Evolutionary conservation across 345 rosid species (phyloP), one percentile per base, ranked within the genome.

Genomic region (Eutrema yunnanense): DNA sequence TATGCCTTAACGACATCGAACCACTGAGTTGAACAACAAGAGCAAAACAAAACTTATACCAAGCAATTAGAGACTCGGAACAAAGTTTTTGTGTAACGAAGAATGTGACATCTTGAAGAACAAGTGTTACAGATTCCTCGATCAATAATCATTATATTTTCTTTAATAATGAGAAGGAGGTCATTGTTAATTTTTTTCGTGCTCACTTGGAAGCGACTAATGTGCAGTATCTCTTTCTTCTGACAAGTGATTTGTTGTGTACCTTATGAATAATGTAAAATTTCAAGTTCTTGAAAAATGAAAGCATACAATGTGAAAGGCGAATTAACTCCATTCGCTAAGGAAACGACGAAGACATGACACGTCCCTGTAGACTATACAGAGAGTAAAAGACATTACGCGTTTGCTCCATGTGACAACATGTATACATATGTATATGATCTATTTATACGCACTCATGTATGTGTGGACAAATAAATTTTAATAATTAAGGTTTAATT

Each of bases 351-450:
- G 51, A 75, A 49, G 51, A 69, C 52, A 69, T 44, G 74, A 69
- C 69, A 68, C 38, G 74, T 75, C 79, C 8, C 7, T 75, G 69
- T 75, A 68, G 56, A 43, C 44, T 53, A 22, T 22, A 44, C 34
- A 54, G 63, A 42, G 70, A 47, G 65, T 69, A 52, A 40, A 33
- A 62, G 53, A 62, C 60, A 69, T 30, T 62, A 75, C 74, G 70
- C 74, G 74, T 75, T 75, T 61, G 44, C 52, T 75, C 70, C 79
- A 75, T 69, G 79, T 69, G 75, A 70, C 37, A 62, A 55, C 37
- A 69, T 53, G 49, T 53, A 61, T 14, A 74, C 38, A 50, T 30
- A 65, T 54, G 11, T 38, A 4, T 19, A 36, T 47, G 56, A 57
- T 41, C 72, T 54, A 26, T 44, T 62, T 49, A 56, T 49, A 57